Evolutionary conservation across 2,329 filamentous ascomycete species (phyloP), one percentile per base, ranked within the genome.

Genomic region (Cladosporium sp.): DNA sequence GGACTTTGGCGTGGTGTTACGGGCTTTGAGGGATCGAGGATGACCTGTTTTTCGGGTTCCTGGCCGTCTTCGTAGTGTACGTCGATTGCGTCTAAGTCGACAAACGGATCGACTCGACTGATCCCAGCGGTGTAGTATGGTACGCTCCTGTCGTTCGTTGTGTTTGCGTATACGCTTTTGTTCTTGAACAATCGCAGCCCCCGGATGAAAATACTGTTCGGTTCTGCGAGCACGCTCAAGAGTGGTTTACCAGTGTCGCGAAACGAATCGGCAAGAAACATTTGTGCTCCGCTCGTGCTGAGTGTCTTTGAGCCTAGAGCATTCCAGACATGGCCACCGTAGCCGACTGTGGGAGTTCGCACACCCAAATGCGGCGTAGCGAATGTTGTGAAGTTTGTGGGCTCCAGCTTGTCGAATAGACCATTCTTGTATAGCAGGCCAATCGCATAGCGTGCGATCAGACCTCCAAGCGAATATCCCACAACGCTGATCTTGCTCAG

Each of bases 321-420:
- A 63, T 97, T 97, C 83, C 71, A 77, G 8, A 73, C 54, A n/a
- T 72, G 66, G 52, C 68, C 69, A 46, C 68, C 60, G 16, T 68
- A 69, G 20, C 74, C 72, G 38, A 63, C 54, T 13, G 70, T 62
- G 2, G 73, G 74, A 0, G 72, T 70, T 13, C 73, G 66, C 5
- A 74, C 71, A 11, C 74, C 74, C 76, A 96, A 51, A 86, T 71
- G 63, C 77, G 79, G 92, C 27, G 86, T 85, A 4, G 87, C 92
- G 69, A 97, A 96, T 1, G 91, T 95, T 2, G 86, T 88, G 69
- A 97, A 96, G 74, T 95, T 96, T 69, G 92, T 80, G 57, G 92
- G 92, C 63, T 89, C 78, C 20, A 97, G 76, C 51, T 78, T 77
- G 50, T 95, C 84, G 50, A 97, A 83, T 51, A 88, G 76, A 7